Base-by-base conservation (phyloP, 805 yeast species). In the Wilhelminamyces savonicus region DNA sequence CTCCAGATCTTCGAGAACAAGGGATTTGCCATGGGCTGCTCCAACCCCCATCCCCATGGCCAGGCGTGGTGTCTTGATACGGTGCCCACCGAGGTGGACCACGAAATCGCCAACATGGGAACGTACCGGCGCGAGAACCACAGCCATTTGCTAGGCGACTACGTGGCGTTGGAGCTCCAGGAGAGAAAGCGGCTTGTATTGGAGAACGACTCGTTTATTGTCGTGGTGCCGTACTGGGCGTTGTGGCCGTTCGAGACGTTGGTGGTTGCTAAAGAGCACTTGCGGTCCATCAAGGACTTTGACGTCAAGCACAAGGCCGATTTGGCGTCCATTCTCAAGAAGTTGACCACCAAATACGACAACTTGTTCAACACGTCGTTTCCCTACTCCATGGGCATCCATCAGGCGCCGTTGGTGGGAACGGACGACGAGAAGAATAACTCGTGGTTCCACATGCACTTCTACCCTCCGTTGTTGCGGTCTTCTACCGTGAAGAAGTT, bases 381-480 rank as follows among this genome's bases (percentile, higher is more conserved):
- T 63, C 88, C 88, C 2, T 82, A 81, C 54, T 79, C 86, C 1
- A 81, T 82, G 88, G 90, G 90, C 11, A 54, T 82, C 12, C 90
- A 81, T 54, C 90, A 82, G 54, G 81, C 85, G 7, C 83, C 82
- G 26, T 61, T 78, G 21, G 59, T 62, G 28, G 55, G 57, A 12
- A 54, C 66, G 10, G 50, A 56, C 2, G 62, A 54, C n/a, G 69
- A 61, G 27, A 67, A 65, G 31, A 44, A 70, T 12, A 49, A 56
- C 13, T 50, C 62, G 17, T 63, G 73, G 63, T 74, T 82, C 52
- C 83, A 80, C 43, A 73, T 81, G 70, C 86, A 81, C 53, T 81
- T 81, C 56, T 81, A 82, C 49, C 88, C 90, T 25, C 90, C 90
- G 6, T 62, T 81, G 40, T 63, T 81, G 43, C 66, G 88, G 36